A percentile compares a stretch with the other conserved stretches of the same genome.
phyloP scores from a whole-genome alignment of 2,329 filamentous ascomycete species.

The Aspergillus aculeatinus region DNA sequence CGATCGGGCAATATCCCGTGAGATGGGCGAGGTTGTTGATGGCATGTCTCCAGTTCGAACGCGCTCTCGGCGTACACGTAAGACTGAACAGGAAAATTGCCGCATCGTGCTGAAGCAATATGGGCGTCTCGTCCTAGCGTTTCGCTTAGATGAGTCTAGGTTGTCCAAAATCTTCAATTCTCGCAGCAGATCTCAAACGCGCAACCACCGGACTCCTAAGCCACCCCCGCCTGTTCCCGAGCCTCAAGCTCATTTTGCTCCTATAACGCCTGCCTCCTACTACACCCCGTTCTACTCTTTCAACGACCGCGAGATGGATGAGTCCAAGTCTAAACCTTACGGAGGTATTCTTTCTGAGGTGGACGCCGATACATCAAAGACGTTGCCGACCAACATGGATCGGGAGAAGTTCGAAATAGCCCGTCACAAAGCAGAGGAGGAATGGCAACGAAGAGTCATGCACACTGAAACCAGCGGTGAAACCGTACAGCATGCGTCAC shows the following conservation, averaged over 20 bases:
- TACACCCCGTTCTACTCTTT: slow-evolving; percentile 84
- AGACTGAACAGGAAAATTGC: slow-evolving; percentile 41
- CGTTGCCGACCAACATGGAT: slow-evolving; percentile 76
- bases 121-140: slow-evolving; percentile 56
- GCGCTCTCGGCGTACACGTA: slow-evolving; percentile 59
- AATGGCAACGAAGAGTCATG: slow-evolving; percentile 73
- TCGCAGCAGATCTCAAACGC: slow-evolving; percentile 59
- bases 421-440: slow-evolving; percentile 85
- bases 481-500: slow-evolving; percentile 62
- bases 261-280: slow-evolving; percentile 61
- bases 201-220: slow-evolving; percentile 47
- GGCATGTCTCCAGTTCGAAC: slow-evolving; percentile 36
- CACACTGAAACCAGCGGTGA: slow-evolving; percentile 63
- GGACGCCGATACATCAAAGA: slow-evolving; percentile 89
- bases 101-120: slow-evolving; percentile 42
- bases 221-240: slow-evolving; percentile 41
- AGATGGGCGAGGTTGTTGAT: slow-evolving; percentile 22
- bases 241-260: slow-evolving; percentile 59
- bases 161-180: slow-evolving; percentile 61
- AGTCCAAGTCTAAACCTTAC: slow-evolving; percentile 89
- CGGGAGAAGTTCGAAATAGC: slow-evolving; percentile 85
- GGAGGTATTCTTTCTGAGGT: slow-evolving; percentile 86
- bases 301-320: slow-evolving; percentile 83
- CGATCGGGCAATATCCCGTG: slow-evolving; percentile 23
- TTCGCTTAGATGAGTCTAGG: slow-evolving; percentile 58